These are phyloP conservation scores for Ananas comosus DNA, from an alignment of 176 grass and related monocot genomes.

Conservation along the genomic window DNA sequence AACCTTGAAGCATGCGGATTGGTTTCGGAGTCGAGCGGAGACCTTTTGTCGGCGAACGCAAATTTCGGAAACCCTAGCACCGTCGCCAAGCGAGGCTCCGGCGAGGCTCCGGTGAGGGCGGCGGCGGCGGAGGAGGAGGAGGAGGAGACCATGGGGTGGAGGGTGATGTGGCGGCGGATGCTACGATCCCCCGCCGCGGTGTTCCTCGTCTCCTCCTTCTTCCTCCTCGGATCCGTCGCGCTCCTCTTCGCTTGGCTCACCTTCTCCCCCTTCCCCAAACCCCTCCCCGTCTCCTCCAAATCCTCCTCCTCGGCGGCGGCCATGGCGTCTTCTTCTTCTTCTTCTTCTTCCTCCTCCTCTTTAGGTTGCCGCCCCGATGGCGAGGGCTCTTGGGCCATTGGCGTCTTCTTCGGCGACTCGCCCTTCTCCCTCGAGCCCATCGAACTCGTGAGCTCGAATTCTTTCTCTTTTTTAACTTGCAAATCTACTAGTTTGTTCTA, in stretches of 20 bases:
- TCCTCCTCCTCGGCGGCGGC: conserved; percentile 33
- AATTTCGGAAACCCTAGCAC: too few species aligned
- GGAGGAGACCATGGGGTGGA: background rate
- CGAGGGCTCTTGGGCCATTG: conserved; percentile 83
- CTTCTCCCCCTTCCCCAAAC: conserved; percentile 28
- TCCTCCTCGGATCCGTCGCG: conserved; percentile 39
- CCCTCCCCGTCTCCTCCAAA: background rate
- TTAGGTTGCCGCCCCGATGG: conserved; percentile 50
- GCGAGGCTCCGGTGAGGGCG: background rate
- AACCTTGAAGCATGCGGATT: too few species aligned
- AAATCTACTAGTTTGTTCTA: background rate
- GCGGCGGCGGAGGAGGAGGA: conserved; percentile 1
- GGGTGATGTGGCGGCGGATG: conserved; percentile 11
- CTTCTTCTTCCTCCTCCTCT: background rate
- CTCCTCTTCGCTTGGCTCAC: conserved; percentile 47
- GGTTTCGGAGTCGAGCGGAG: background rate
- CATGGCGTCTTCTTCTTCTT: background rate
- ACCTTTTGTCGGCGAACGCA: background rate
- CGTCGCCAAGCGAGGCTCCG: background rate
- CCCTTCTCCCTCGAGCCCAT: conserved; percentile 64
- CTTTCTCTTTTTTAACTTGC: background rate
- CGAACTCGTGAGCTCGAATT: conserved; percentile 34
- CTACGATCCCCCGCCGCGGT: conserved; percentile 12
- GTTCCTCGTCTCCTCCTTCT: conserved; percentile 24
- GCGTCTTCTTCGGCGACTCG: conserved; percentile 61